Evolutionary conservation across 1,284 basidiomycete species (phyloP), one percentile per base, ranked within the genome.

Genomic region (Sporisorium scitamineum): DNA sequence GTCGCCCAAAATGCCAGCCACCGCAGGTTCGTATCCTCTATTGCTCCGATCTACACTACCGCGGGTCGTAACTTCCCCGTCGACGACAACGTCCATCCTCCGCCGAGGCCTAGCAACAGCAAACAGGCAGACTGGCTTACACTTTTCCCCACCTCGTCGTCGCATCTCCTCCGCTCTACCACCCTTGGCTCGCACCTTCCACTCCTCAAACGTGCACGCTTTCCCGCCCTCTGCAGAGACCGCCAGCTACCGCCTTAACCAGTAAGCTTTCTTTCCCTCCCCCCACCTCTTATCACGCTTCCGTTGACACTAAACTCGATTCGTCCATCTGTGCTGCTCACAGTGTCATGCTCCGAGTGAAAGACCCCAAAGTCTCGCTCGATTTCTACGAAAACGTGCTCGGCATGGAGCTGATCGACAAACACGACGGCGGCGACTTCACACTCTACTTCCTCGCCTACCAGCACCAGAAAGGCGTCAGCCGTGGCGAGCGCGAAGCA

Each of bases 281-380:
- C 27, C 48, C 32, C 8, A n/a, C 11, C 32, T 27, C 9, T 29
- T 5, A 41, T 18, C 27, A 1, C 29, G 3, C 20, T 24, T 27
- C 20, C 22, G 22, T 42, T 14, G 5, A 24, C 13, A 10, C 26
- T 45, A 5, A 31, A 22, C n/a, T 11, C 22, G n/a, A n/a, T 20
- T 18, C 26, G 14, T 26, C 26, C 44, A 29, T 50, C 34, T 53
- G 5, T 27, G 6, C 11, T 18, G 14, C 22, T 14, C 0, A n/a
- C 56, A 81, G 95, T 87, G 93, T 92, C 32, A 94, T 94, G 93
- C 86, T 95, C 82, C 90, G 95, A 77, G 89, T 96, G 85, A 94
- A 92, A 88, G 94, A 97, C 86, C 92, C 94, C 18, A 90, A 94
- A 52, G 55, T 54, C 47, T 81, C 79, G 47, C 73, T 84, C 47